Base-by-base conservation (phyloP, 208 protist genomes). In the Leishmania arabica region DNA sequence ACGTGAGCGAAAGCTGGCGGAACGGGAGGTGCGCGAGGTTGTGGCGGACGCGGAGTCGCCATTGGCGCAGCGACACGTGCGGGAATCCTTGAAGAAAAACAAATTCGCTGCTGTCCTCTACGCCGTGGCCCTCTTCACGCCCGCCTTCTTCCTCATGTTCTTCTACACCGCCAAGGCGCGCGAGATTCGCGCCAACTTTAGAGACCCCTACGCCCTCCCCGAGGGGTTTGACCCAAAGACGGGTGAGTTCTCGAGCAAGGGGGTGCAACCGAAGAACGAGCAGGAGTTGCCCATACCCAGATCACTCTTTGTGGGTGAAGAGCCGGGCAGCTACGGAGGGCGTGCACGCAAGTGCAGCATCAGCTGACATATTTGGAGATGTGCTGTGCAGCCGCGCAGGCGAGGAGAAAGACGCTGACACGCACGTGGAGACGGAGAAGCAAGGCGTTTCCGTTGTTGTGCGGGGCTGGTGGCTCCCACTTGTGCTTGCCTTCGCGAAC, bases 191-290 rank as follows among this genome's bases (percentile, higher is more conserved):
- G 82, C 82, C 62, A 90, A 91, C 37, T 95, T 93, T 77, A 53
- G 84, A 15, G 93, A 96, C 79, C 93, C 90, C 34, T 95, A 95
- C 83, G 91, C 84, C 24, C 76, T 96, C 69, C 93, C 93, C 45
- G 86, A 87, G 31, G 91, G 91, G 19, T 96, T 95, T 49, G 84
- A 96, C 68, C 91, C 93, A 0, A 90, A 90, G 40, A 92, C 85
- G 11, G 90, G 88, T 53, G 76, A 83, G 75, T 90, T 90, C 69
- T 42, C 31, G 5, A 74, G 42, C 21, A 80, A 80, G 34, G 66
- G 65, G 17, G 56, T 60, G 71, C 58, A 86, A 47, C 68, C 62
- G 13, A 71, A 84, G 56, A 51, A 54, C 7, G 74, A 66, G 7
- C 85, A 78, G n/a, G 60, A 69, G 24, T 70, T 27, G 9, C 60